Base-by-base conservation (phyloP, 106 monocot species). In the Vanilla planifolia region DNA sequence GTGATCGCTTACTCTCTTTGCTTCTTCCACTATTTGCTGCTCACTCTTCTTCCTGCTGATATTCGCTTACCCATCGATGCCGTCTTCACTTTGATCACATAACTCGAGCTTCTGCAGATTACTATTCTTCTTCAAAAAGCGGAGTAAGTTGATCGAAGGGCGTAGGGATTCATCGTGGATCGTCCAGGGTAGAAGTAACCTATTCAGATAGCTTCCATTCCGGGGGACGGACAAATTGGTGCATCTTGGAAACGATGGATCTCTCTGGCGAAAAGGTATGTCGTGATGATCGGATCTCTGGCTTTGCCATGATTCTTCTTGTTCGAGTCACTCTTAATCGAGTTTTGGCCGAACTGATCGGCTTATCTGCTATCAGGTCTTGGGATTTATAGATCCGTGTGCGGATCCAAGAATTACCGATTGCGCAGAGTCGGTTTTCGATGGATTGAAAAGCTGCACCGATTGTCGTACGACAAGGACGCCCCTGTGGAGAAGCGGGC, bases 401-500 rank as follows among this genome's bases (percentile, higher is more conserved):
- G 27, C 52, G 6, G 51, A 51, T 21, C 40, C 37, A 8, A 33
- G 52, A 16, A 52, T 6, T 0, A 40, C 32, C 21, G 48, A 51
- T 11, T 28, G 33, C 9, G 41, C 22, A 2, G 27, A 16, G 9
- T 70, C 61, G 21, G 37, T 16, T 51, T 26, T 1, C 13, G 23
- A n/a, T 36, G 44, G 51, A 21, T 13, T 28, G 8, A 70, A 70
- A 52, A 52, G 52, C 62, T 70, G 70, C 50, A 16, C 61, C 51
- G 70, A 70, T 39, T 70, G 70, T 62, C 27, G 52, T 8, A 53
- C 70, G 22, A 70, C 70, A 1, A 70, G 43, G 19, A 70, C 70
- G 5, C 70, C 70, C 16, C 70, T 70, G 3, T 70, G 70, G 70
- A 39, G 70, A 62, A 62, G 60, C 11, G 70, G 70, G 25, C 70